These are phyloP conservation scores for Camelina neglecta DNA, from an alignment of 345 rosid genomes.

Conservation along the genomic window DNA sequence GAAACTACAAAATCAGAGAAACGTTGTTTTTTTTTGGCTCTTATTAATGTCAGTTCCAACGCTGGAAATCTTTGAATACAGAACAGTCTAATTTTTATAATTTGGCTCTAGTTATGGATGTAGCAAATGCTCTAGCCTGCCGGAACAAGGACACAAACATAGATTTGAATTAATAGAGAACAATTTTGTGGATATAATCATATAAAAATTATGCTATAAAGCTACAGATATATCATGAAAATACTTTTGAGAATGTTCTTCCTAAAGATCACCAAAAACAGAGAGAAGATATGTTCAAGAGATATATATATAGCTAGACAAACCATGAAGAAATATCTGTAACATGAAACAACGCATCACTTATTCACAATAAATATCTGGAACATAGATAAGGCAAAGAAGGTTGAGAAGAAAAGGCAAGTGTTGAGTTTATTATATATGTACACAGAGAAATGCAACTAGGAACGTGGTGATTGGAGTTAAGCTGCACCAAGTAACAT, in stretches of 20 bases:
- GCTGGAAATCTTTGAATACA: background rate
- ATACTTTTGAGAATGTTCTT: too few species aligned
- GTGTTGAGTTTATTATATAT: background rate
- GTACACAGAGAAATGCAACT: slow-evolving; percentile 21
- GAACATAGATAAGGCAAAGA: background rate
- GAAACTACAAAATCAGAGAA: slow-evolving; percentile 23
- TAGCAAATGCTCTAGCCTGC: background rate
- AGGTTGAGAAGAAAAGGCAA: background rate
- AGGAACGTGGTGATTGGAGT: slow-evolving; percentile 8
- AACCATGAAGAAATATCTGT: too few species aligned
- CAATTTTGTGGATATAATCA: background rate
- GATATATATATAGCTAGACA: too few species aligned
- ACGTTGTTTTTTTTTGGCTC: slow-evolving; percentile 2
- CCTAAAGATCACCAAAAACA: too few species aligned
- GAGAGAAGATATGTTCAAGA: too few species aligned
- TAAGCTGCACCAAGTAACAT: slow-evolving; percentile 17
- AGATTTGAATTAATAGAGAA: background rate
- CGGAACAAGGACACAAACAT: background rate
- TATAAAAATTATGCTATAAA: too few species aligned
- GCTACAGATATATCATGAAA: too few species aligned
- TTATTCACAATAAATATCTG: background rate
- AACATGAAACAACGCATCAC: background rate
- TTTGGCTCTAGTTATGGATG: too few species aligned
- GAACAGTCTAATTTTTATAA: background rate
- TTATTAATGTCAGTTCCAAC: slow-evolving; percentile 10